Evolutionary conservation across 345 rosid genomes (phyloP), one percentile per base, ranked within the genome.

Genomic region (Trapa bicornis): DNA sequence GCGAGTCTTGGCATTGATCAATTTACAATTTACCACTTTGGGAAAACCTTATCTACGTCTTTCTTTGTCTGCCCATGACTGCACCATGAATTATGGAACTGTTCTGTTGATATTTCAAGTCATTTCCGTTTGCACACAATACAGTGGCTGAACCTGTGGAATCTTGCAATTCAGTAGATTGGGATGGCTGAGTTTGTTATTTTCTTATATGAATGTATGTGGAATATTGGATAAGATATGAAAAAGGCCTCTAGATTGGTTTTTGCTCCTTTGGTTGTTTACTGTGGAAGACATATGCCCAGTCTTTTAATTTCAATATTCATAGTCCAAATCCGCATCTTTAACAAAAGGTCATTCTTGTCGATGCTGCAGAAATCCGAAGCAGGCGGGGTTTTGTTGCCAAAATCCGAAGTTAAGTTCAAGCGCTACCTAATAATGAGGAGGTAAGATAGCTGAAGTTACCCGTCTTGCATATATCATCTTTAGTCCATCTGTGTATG

Each of bases 331-430:
- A n/a, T 0, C 22, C 32, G 11, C 37, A 33, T 14, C 37, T 29
- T 37, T 57, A 22, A 58, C 33, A 2, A 8, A 16, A 58, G 35
- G 5, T 11, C 12, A 13, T 67, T 12, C 17, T 13, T 48, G 64
- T 71, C 69, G 32, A 35, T 66, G 60, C 47, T 61, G 61, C 79
- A 94, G 97, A 91, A 84, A 89, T 85, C 96, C n/a, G n/a, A n/a
- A 2, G 77, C 89, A 7, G 97, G 96, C 36, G 99, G 99, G 67
- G 88, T 94, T 63, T 68, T 91, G 84, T 80, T 89, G 76, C 93
- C 99, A 17, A 89, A 91, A 75, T 81, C 97, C 61, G 97, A 97
- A 39, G 96, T 93, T 13, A 93, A 87, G 64, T 93, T 88, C 65
- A 95, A 93, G 84, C 80, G 92, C 6, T 90, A 86, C 70, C 80